Conservation (phyloP, 208 protist genomes). For the Leishmania martiniquensis region DNA sequence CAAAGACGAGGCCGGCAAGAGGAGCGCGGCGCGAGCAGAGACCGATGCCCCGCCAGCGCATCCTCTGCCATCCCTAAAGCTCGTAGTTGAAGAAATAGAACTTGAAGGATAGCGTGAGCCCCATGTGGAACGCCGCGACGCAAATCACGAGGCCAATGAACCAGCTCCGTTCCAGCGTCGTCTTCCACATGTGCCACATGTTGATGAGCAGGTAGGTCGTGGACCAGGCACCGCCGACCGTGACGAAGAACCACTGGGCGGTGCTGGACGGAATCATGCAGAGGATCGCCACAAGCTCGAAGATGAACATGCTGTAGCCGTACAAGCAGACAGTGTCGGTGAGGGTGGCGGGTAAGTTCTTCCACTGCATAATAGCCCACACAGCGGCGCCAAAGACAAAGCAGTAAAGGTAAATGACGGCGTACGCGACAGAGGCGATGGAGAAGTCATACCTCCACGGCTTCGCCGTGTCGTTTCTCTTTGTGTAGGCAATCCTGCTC, state of each 20-base stretch:
- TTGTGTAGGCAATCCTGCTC: slow-evolving; percentile 63
- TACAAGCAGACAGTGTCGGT: slow-evolving; percentile 84
- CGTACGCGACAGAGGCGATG: slow-evolving; percentile 66
- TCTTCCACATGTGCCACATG: slow-evolving; percentile 84
- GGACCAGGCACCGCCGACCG: slow-evolving; percentile 77
- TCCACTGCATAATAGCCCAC: slow-evolving; percentile 90
- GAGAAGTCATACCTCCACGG: slow-evolving; percentile 85
- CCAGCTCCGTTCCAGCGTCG: slow-evolving; percentile 61
- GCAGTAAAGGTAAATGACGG: slow-evolving; percentile 88
- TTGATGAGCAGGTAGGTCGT: slow-evolving; percentile 76
- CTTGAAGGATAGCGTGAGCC: slow-evolving; percentile 84
- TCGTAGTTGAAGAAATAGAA: slow-evolving; percentile 91
- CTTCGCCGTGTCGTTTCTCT: slow-evolving; percentile 18
- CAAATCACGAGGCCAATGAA: slow-evolving; percentile 66
- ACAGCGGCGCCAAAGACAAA: slow-evolving; percentile 72
- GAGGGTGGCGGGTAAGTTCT: slow-evolving; percentile 70
- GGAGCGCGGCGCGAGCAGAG: neutral
- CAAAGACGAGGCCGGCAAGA: neutral
- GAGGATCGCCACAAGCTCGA: slow-evolving; percentile 72
- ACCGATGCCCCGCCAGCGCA: neutral
- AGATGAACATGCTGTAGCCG: slow-evolving; percentile 92
- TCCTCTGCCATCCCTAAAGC: slow-evolving; percentile 21
- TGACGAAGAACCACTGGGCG: slow-evolving; percentile 78
- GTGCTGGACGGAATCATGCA: slow-evolving; percentile 70
- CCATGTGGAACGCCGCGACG: slow-evolving; percentile 70